Evolutionary conservation across 805 yeast genomes (phyloP).

Genomic region (Metschnikowia cerradonensis): DNA sequence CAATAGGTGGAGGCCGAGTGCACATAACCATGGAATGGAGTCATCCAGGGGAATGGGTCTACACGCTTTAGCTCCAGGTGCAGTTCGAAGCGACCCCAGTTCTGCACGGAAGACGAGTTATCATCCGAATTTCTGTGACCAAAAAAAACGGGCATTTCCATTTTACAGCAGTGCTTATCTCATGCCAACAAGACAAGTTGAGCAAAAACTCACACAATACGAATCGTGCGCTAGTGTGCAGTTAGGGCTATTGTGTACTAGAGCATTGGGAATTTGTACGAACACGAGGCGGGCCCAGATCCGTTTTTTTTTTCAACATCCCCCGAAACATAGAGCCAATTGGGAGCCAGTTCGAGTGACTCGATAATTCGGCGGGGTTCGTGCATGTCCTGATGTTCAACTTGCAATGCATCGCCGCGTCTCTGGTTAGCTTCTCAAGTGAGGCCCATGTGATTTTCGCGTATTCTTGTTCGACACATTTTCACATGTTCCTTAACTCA

Average conservation of each 20-base stretch:
- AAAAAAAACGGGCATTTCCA: neutral
- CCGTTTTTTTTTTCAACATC: neutral
- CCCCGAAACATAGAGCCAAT: neutral
- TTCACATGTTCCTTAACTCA: conserved; percentile 1
- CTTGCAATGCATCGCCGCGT: neutral
- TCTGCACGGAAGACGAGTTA: neutral
- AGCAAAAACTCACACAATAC: neutral
- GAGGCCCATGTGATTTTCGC: conserved; percentile 5
- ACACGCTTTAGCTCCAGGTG: neutral
- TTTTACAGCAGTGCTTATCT: neutral
- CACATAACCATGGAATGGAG: neutral
- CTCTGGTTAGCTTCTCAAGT: too few species aligned
- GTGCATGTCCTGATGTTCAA: neutral
- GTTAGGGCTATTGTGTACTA: neutral
- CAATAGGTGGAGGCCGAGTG: neutral
- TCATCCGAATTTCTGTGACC: neutral
- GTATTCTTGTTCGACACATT: conserved; percentile 2
- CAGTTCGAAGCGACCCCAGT: neutral
- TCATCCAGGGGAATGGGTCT: neutral
- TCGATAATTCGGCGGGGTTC: neutral
- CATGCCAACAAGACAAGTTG: neutral
- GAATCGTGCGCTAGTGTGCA: neutral
- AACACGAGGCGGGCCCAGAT: neutral
- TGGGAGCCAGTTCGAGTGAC: neutral
- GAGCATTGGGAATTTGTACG: neutral